Base-by-base conservation (phyloP, 192 early-diverging fungal genomes). In the Phycomyces blakesleeanus region DNA sequence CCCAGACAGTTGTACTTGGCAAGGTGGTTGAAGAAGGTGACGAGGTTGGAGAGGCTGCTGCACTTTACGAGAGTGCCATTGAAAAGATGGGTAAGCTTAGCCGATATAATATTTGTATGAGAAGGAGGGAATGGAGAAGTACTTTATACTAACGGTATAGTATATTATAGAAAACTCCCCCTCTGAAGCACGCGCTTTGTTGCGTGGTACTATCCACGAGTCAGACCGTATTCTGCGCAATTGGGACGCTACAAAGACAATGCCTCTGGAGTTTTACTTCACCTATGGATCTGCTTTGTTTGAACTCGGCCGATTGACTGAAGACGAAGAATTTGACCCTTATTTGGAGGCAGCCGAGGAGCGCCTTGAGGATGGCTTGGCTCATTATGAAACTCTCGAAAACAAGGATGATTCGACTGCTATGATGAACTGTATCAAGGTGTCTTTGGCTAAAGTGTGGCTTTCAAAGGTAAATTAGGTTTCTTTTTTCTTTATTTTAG, bases 151-250 rank as follows among this genome's bases (percentile, higher is more conserved):
- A n/a, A n/a, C n/a, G n/a, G n/a, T n/a, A n/a, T 49, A 6, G 39
- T 37, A 12, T n/a, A 5, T 42, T n/a, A n/a, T 38, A 61, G 76
- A 74, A 42, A 68, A 58, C 0, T 65, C 69, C 18, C 59, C 76
- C 5, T 69, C 64, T 18, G 73, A 73, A 39, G 77, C 76, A 34
- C 27, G 65, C 9, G n/a, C 74, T 6, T 49, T 76, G 3, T 51
- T 83, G 27, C 76, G 81, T 22, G 81, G 81, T 4, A 78, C 78
- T 0, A 75, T 83, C 26, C 81, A 83, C 51, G 81, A 83, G 57
- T 79, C 76, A 27, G 81, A 83, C 54, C 65, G 81, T 44, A 83
- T 83, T 58, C 25, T 80, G 9, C 78, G 81, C 6, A 83, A 83
- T 67, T 81, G 77, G 66, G 70, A 63, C 11, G 63, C 62, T 18